Percentiles rank a stretch among this genome's conserved stretches.
Conservation (phyloP, 2,329 filamentous ascomycete species). For the Lecanicillium sp. region DNA sequence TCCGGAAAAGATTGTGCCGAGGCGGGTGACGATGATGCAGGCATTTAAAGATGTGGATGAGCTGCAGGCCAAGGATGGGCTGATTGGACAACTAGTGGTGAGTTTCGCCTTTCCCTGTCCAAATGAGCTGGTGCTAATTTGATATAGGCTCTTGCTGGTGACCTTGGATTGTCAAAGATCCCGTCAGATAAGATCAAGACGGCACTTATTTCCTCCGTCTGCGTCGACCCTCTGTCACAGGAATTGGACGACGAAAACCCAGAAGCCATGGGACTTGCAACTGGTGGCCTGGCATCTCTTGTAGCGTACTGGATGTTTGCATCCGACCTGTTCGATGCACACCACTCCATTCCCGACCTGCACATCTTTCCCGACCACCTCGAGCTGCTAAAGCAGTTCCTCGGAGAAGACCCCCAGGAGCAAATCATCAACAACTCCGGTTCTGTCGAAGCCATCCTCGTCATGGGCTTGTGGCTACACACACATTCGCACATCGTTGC, state of each 20-base stretch:
- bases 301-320: constrained; percentile 56
- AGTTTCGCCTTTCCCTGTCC: constrained; percentile 19
- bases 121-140: constrained; percentile 6
- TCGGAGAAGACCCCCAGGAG: constrained; percentile 39
- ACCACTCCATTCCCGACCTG: constrained; percentile 43
- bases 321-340: constrained; percentile 50
- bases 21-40: constrained; percentile 52
- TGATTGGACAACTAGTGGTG: constrained; percentile 65
- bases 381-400: constrained; percentile 42
- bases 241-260: constrained; percentile 38
- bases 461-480: constrained; percentile 52
- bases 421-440: constrained; percentile 42
- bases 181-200: constrained; percentile 37
- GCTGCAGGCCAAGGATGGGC: constrained; percentile 52
- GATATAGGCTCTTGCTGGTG: constrained; percentile 51
- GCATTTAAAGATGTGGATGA: constrained; percentile 56
- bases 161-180: constrained; percentile 45
- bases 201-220: constrained; percentile 30
- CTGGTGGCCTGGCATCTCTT: constrained; percentile 49
- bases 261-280: constrained; percentile 48
- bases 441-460: constrained; percentile 50
- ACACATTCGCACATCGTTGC: constrained; percentile 35
- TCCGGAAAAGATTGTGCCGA: constrained; percentile 54
- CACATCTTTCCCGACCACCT: constrained; percentile 54
- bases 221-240: constrained; percentile 35